phyloP scores from a whole-genome alignment of 495 filamentous ascomycete species.

The Lophiostoma macrostomum region DNA sequence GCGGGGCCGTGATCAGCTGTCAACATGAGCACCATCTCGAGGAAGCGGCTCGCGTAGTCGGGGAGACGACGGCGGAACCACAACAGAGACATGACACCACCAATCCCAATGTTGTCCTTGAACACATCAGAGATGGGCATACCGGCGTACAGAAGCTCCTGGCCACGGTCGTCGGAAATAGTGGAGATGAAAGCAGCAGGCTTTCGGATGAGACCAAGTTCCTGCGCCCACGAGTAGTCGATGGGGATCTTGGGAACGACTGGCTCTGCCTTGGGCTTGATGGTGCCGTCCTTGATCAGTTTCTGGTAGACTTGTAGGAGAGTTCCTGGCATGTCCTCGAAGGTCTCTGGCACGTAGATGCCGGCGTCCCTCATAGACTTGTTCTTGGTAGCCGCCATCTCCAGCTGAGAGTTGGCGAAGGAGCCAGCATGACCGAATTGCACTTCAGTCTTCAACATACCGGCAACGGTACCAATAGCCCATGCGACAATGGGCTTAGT shows the following conservation, averaged over 20 bases:
- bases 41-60: constrained; percentile 93
- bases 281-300: constrained; percentile 75
- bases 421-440: constrained; percentile 99
- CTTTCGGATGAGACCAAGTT: constrained; percentile 98
- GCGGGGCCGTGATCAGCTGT: constrained; percentile 98
- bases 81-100: constrained; percentile 98
- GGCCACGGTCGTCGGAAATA: constrained; percentile 98
- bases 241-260: constrained; percentile 98
- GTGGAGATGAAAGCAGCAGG: constrained; percentile 99
- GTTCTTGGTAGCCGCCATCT: constrained; percentile 96
- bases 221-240: constrained; percentile 99
- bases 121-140: constrained; percentile 99
- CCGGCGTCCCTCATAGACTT: constrained; percentile 91
- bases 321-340: constrained; percentile 83
- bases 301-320: constrained; percentile 79
- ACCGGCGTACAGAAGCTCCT: constrained; percentile 97
- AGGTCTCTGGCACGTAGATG: constrained; percentile 90
- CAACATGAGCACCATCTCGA: constrained; percentile 99
- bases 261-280: constrained; percentile 83
- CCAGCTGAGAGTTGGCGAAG: constrained; percentile 97
- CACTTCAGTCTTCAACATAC: constrained; percentile 99
- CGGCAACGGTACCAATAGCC: constrained; percentile 98
- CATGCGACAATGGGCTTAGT: constrained; percentile 98
- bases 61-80: constrained; percentile 99
- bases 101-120: constrained; percentile 96